Evolutionary conservation across 495 filamentous ascomycete species (phyloP).

Genomic region (Trypethelium eluteriae): DNA sequence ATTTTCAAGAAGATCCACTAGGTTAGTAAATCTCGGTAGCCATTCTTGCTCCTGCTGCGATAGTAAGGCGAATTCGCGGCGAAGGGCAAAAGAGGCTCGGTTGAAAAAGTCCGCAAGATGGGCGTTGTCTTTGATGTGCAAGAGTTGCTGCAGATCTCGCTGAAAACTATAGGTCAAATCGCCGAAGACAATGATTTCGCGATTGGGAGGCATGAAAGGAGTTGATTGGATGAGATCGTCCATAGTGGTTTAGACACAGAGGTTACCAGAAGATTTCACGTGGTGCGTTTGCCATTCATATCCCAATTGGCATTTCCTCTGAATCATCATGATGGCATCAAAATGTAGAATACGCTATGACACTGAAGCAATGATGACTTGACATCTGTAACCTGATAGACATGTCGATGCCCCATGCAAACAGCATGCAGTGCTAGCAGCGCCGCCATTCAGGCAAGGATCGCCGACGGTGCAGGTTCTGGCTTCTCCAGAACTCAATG

Average conservation of each 20-base stretch:
- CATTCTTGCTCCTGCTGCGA: conserved; percentile 8
- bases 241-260: background rate
- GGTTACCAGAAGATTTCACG: background rate
- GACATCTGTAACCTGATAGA: background rate
- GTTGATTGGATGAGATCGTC: conserved; percentile 1
- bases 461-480: background rate
- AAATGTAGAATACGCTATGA: too few relatives aligned
- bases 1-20: conserved; percentile 12
- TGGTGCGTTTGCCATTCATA: background rate
- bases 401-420: background rate
- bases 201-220: conserved; percentile 7
- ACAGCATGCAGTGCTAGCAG: background rate
- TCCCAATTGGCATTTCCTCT: background rate
- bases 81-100: background rate
- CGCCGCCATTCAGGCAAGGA: background rate
- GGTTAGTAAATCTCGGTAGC: conserved; percentile 7
- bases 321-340: too few relatives aligned
- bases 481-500: background rate
- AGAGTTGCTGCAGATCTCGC: conserved; percentile 5
- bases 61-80: conserved; percentile 4
- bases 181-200: conserved; percentile 10
- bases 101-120: conserved; percentile 5
- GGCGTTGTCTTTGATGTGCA: conserved; percentile 12
- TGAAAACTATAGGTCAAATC: conserved; percentile 11
- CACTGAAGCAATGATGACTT: too few relatives aligned